These are phyloP conservation scores for Abrus precatorius DNA, from an alignment of 306 rosid genomes.

Conservation along the genomic window DNA sequence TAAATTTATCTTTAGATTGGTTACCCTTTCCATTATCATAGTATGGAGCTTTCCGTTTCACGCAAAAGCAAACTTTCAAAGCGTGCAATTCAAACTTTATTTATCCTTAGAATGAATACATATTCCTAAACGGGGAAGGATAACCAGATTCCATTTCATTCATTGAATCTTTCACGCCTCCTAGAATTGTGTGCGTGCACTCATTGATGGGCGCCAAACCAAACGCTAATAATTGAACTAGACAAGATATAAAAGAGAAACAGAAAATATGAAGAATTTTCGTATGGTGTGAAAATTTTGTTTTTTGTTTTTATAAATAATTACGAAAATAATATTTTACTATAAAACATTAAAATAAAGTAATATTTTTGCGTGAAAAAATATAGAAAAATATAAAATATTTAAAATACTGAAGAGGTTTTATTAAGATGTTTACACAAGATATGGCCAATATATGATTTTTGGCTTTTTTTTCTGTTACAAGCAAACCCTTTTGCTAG, in stretches of 20 bases:
- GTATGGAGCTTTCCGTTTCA: neutral
- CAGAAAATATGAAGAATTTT: neutral
- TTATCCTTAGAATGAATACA: slow-evolving; percentile 36
- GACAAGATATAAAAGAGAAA: neutral
- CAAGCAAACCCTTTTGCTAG: no score
- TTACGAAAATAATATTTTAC: neutral
- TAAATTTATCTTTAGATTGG: no score
- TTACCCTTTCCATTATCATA: neutral
- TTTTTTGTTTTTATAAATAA: neutral
- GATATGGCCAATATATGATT: no score
- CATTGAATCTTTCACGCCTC: slow-evolving; percentile 43
- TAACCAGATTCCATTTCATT: slow-evolving; percentile 12
- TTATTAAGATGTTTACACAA: no score
- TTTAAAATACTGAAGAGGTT: no score
- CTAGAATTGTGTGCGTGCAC: slow-evolving; percentile 55
- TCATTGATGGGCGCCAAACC: slow-evolving; percentile 54
- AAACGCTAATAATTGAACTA: slow-evolving; percentile 10
- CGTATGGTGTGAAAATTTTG: neutral
- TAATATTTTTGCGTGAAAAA: neutral
- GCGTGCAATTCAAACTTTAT: slow-evolving; percentile 46
- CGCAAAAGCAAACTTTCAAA: slow-evolving; percentile 40
- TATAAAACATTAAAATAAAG: no score
- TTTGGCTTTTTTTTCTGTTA: no score
- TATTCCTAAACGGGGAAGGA: slow-evolving; percentile 33
- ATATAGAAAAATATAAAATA: neutral